Base-by-base conservation (phyloP, 306 rosid genomes). In the Lathyrus sativus region DNA sequence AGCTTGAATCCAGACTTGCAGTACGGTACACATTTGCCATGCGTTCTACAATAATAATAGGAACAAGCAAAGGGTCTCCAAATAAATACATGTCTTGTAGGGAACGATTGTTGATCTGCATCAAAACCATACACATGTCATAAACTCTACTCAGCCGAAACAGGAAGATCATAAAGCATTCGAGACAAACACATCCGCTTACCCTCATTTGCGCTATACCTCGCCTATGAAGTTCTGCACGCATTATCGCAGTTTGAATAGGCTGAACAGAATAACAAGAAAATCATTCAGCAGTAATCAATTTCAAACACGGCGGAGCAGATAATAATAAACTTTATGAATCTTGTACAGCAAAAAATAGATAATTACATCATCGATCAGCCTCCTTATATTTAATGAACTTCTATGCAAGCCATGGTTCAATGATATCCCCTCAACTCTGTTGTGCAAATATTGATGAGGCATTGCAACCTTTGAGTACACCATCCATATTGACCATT, bases 401-500 rank as follows among this genome's bases (percentile, higher is more conserved):
- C 87, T 88, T 78, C 81, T 82, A 79, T 58, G 89, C 18, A 61
- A 73, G 51, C 84, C 83, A 55, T 33, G 78, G 65, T 51, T 71
- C 68, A 82, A 70, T 12, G 87, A 72, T 38, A 74, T 68, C 67
- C 84, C 85, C 49, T 89, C 91, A 37, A 56, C 48, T 53, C 79
- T 82, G 49, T 81, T 74, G 78, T 67, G 87, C 72, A 82, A 45
- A 79, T 71, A 79, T 57, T 84, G 89, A 79, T 85, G 90, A 59
- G 98, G 97, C 91, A 93, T 79, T 68, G 83, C 89, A 68, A 88
- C 86, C 80, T 83, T 88, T 43, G 96, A 85, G 84, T 87, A 79
- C 28, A 93, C 96, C 95, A 90, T 93, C 99, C 99, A 93, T 83
- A 93, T 93, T 56, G 99, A 93, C 96, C 97, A 93, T 71, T 93